Evolutionary conservation across 2,329 filamentous ascomycete species (phyloP), one percentile per base, ranked within the genome.

Genomic region (Phialocephala subalpina): DNA sequence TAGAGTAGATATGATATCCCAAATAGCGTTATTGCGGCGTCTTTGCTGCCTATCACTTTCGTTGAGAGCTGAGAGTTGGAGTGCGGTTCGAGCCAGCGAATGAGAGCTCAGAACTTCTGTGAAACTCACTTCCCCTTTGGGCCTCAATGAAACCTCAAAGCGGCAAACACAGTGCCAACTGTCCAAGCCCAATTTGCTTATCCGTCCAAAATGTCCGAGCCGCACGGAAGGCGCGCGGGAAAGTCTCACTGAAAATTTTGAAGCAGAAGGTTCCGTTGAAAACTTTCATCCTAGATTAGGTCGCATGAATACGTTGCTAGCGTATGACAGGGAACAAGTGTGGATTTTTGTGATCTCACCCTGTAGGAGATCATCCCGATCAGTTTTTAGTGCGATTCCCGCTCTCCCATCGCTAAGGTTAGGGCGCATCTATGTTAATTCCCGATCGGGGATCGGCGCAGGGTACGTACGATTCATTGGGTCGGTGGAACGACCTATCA

Each of bases 311-410:
- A 49, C 5, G 2, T 25, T 22, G 8, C 20, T 20, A 14, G 5
- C 8, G 45, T 18, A 18, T 16, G 18, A 42, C 38, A 42, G 38
- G 38, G 45, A 18, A 49, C 2, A 5, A n/a, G n/a, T n/a, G 45
- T 11, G n/a, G 8, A 49, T 49, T 22, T 49, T 49, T 5, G 29
- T 52, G 47, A 52, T 52, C 47, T 52, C 47, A 52, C 47, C 25
- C 25, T 52, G 47, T 22, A 52, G 20, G n/a, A 2, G 22, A 52
- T 27, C 47, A 5, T 14, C 7, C 22, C 47, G 8, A 7, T 52
- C 47, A 5, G 8, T 9, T 18, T 29, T 20, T 18, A 47, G n/a
- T 47, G 42, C 4, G 29, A n/a, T n/a, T n/a, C n/a, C n/a, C 38
- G 38, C 4, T 3, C 14, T 42, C 18, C 18, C 38, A 42, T n/a